A percentile compares a stretch with the other conserved stretches of the same genome.
phyloP scores from a whole-genome alignment of 352 stramenopile species.

The Pythium aphanidermatum region DNA sequence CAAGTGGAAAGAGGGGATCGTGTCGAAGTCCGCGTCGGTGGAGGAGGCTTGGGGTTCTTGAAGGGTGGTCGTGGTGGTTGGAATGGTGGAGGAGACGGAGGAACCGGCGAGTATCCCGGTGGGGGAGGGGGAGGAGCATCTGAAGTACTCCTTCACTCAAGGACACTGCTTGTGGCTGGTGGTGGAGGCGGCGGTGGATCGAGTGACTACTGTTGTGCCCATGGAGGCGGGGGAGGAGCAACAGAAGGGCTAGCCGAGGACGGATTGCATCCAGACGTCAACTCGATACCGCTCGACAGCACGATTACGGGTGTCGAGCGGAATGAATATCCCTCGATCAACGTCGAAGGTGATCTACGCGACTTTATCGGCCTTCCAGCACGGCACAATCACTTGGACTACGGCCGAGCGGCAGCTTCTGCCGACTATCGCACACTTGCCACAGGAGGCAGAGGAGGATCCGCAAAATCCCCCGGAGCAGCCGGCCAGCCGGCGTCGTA shows the following conservation, averaged over 20 bases:
- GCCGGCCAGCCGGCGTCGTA: conserved; percentile 44
- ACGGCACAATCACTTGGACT: conserved; percentile 46
- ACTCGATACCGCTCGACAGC: conserved; percentile 37
- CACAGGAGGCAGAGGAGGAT: conserved; percentile 38
- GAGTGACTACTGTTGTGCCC: conserved; percentile 70
- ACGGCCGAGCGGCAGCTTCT: conserved; percentile 31
- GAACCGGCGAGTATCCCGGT: conserved; percentile 40
- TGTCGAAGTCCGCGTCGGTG: conserved; percentile 57
- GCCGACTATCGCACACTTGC: conserved; percentile 55
- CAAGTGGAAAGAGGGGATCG: conserved; percentile 32
- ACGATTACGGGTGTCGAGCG: conserved; percentile 18
- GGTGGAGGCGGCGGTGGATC: conserved; percentile 67
- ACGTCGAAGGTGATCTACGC: conserved; percentile 39
- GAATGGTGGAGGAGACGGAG: conserved; percentile 62
- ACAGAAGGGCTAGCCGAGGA: conserved; percentile 24
- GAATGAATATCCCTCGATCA: conserved; percentile 55
- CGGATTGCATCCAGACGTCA: conserved; percentile 30
- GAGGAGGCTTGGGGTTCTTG: conserved; percentile 29
- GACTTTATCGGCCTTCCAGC: conserved; percentile 39
- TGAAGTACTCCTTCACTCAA: conserved; percentile 35
- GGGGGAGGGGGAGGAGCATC: conserved; percentile 63
- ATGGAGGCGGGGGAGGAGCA: conserved; percentile 59
- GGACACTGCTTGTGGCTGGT: conserved; percentile 52
- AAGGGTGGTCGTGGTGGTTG: conserved; percentile 36
- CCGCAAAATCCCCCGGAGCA: conserved; percentile 14